Conservation (phyloP, 225 moss, liverwort and hornwort species). For the Bryum argenteum region DNA sequence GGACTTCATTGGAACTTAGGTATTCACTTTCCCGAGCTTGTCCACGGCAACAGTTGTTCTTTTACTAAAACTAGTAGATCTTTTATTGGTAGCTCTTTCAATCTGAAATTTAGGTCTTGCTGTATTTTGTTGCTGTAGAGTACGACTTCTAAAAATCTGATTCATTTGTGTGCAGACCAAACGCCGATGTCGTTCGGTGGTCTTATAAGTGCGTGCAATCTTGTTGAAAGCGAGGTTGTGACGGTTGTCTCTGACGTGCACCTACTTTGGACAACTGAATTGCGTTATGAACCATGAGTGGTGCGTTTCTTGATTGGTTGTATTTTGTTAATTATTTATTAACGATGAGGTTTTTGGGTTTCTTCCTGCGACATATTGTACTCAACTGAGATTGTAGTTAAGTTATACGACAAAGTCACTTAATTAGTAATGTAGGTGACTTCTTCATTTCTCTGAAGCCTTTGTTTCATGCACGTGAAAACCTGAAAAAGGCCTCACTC, state of each 20-base stretch:
- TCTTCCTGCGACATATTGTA: not conserved
- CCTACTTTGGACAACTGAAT: slow-evolving; percentile 64
- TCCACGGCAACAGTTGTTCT: not conserved
- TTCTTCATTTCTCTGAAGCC: not conserved
- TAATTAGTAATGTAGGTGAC: slow-evolving; percentile 2
- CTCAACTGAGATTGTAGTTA: not conserved
- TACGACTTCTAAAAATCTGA: not conserved
- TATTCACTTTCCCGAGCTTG: slow-evolving; percentile 30
- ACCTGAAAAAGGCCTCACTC: not conserved
- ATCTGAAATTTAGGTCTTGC: too few relatives aligned
- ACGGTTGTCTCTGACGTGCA: slow-evolving; percentile 62
- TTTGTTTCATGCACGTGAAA: slow-evolving; percentile 10
- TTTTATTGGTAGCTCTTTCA: too few relatives aligned
- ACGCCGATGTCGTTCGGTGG: slow-evolving; percentile 67
- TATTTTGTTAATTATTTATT: not conserved
- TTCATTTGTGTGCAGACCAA: slow-evolving; percentile 50
- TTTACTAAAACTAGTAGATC: too few relatives aligned
- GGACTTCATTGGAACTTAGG: slow-evolving; percentile 85
- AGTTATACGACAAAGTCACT: not conserved
- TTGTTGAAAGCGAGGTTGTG: slow-evolving; percentile 49
- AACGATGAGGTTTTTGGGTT: not conserved
- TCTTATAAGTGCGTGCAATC: slow-evolving; percentile 63
- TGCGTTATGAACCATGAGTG: slow-evolving; percentile 39
- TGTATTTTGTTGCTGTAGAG: not conserved
- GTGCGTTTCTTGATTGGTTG: slow-evolving; percentile 1